Conservation (phyloP, 2,329 filamentous ascomycete species). For the Catunica adiposa region DNA sequence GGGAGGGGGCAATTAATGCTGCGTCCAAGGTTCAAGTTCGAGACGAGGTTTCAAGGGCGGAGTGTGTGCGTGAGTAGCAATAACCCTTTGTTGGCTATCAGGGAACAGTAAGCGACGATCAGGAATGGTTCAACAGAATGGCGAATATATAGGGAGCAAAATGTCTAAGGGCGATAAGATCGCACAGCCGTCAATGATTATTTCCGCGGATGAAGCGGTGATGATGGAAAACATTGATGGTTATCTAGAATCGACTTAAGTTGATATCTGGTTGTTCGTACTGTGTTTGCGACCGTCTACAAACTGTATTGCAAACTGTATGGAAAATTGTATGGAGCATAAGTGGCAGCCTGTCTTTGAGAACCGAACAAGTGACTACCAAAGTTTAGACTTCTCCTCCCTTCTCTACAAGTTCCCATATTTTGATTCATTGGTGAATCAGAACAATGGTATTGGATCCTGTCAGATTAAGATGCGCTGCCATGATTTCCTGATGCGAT, state of each 20-base stretch:
- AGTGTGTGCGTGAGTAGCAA: background rate
- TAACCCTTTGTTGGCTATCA: background rate
- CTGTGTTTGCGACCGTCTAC: background rate
- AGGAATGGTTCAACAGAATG: too few species aligned
- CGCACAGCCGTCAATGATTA: too few species aligned
- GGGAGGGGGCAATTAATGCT: background rate
- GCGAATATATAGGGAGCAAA: too few species aligned
- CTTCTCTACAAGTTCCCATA: background rate
- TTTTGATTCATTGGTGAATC: background rate
- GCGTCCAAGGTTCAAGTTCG: background rate
- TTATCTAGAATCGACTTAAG: too few species aligned
- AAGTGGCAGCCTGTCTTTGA: background rate
- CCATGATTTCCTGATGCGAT: too few species aligned
- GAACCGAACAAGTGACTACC: background rate
- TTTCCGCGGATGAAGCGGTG: too few species aligned
- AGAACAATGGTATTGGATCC: background rate
- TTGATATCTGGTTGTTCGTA: background rate
- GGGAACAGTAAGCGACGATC: too few species aligned
- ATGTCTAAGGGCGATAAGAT: too few species aligned
- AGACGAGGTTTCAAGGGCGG: background rate
- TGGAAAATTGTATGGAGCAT: background rate
- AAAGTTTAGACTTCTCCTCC: background rate
- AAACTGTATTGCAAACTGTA: background rate
- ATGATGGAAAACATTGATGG: too few species aligned
- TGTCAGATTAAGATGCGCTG: too few species aligned